Conservation (phyloP, 2,329 filamentous ascomycete species). For the Colletotrichum sp. region DNA sequence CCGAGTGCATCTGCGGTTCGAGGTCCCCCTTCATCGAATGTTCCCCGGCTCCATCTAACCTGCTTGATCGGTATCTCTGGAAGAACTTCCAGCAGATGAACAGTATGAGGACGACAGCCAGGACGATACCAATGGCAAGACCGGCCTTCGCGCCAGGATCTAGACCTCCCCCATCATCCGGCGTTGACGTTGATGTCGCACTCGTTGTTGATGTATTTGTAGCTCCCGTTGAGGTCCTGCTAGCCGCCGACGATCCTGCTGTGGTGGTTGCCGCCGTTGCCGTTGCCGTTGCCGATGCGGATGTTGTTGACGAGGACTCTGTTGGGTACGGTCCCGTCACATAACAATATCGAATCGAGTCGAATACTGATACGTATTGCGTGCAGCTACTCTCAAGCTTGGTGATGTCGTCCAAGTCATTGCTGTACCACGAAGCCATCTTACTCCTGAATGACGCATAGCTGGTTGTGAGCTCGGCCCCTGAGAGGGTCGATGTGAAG, state of each 20-base stretch:
- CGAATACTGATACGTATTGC: not conserved
- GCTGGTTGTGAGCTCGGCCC: conserved; percentile 1
- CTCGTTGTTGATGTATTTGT: not conserved
- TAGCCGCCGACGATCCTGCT: not conserved
- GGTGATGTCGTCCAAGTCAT: conserved; percentile 13
- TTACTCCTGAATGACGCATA: conserved; percentile 3
- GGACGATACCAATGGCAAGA: conserved; percentile 3
- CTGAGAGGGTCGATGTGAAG: conserved; percentile 14
- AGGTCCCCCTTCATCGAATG: not conserved
- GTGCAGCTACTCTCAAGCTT: conserved; percentile 16
- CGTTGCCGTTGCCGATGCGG: not conserved
- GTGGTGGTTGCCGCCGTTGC: not conserved
- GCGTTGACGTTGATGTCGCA: not conserved
- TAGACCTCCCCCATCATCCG: not conserved
- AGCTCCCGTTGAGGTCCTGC: not conserved
- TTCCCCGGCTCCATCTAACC: not conserved
- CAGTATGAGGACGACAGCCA: not conserved
- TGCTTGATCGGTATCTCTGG: not conserved
- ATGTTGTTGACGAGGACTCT: not conserved
- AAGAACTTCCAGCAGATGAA: conserved; percentile 9
- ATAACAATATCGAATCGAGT: conserved; percentile 9
- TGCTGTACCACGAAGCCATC: conserved; percentile 14
- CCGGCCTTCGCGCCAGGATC: conserved; percentile 12
- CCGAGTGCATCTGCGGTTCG: not conserved
- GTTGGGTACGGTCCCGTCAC: conserved; percentile 2